Base-by-base conservation (phyloP, 2,329 filamentous ascomycete species). In the Ophiostoma ulmi region DNA sequence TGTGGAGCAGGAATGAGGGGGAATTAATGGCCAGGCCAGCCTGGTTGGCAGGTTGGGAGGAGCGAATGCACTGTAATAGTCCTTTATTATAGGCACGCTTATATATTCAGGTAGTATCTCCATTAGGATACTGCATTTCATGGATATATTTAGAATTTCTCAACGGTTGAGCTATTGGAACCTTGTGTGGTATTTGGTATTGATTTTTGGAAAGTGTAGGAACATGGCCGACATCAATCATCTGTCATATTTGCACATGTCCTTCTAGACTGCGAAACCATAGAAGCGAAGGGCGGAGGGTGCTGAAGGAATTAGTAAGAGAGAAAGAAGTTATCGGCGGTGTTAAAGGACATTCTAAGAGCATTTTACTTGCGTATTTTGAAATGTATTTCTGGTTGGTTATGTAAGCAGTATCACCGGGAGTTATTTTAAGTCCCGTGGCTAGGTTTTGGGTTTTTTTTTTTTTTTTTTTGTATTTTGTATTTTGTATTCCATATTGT, bases 1-100 rank as follows among this genome's bases (percentile, higher is more conserved):
- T 55, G 20, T 58, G 52, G 52, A 58, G 52, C 26, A 58, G 52
- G 14, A 58, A 26, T 58, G 52, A 58, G 52, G 52, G 52, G 52
- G n/a, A 10, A 22, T 14, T n/a, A 48, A 48, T 26, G 52, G 20
- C n/a, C 52, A 3, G 14, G 41, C 41, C 41, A 44, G 41, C 41
- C n/a, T n/a, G n/a, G 31, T 31, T 31, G 31, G 31, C 31, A 31
- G 31, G 31, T 20, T 48, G 3, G 17, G 5, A 20, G 41, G 8
- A 48, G 44, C 44, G 44, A 48, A 48, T 48, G 44, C 44, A 20
- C 44, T 48, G 44, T 20, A 48, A 20, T 14, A 44, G 5, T 31
- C 38, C 31, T 31, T 31, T 31, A 31, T 31, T 3, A 3, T 31
- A 31, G 38, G 38, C 38, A 39, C 38, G 38, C 38, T 10, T 39